These are phyloP conservation scores for Chaetomium strumarium DNA, from an alignment of 2,329 filamentous ascomycete species.

Conservation along the genomic window DNA sequence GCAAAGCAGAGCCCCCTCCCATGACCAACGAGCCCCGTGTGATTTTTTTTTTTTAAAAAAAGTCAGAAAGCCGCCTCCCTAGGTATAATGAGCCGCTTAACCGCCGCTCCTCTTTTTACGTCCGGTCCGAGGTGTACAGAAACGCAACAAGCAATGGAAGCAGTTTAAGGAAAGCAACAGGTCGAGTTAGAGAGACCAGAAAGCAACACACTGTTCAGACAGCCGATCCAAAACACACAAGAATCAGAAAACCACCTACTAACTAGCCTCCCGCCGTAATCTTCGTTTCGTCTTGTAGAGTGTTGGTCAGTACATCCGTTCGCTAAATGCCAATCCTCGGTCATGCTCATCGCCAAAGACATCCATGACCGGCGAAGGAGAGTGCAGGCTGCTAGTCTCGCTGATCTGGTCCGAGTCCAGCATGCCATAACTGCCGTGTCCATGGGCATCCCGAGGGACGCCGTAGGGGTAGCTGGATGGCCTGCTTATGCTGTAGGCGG, in stretches of 20 bases:
- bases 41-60: background rate
- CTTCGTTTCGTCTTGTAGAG: background rate
- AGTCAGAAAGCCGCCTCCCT: background rate
- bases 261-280: background rate
- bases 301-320: constrained; percentile 39
- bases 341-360: constrained; percentile 42
- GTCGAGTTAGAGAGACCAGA: no score
- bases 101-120: background rate
- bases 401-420: constrained; percentile 42
- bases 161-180: background rate
- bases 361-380: constrained; percentile 32
- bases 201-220: constrained; percentile 14
- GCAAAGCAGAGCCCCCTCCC: background rate
- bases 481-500: constrained; percentile 31
- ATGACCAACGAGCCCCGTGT: background rate
- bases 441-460: background rate
- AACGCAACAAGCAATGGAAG: background rate
- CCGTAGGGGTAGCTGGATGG: background rate
- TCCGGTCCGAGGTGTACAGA: background rate
- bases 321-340: constrained; percentile 37
- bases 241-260: background rate
- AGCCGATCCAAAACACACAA: constrained; percentile 11
- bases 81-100: background rate
- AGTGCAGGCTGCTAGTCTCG: constrained; percentile 31
- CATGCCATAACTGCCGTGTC: constrained; percentile 37